Conservation (phyloP, 805 yeast genomes). For the Candida ipomoeae region DNA sequence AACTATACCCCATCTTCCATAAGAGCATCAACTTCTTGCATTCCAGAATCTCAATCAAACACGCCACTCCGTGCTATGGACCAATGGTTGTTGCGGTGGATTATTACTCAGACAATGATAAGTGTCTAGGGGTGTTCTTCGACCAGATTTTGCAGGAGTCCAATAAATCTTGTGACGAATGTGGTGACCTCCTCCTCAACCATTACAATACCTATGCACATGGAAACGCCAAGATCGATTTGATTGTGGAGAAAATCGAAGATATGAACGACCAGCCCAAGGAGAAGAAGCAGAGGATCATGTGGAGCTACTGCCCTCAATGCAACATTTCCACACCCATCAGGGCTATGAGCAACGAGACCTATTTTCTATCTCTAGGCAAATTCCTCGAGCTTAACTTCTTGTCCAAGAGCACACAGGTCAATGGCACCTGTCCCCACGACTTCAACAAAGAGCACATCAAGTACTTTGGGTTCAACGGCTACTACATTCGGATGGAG, state of each 20-base stretch:
- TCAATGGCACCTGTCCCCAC: slow-evolving; percentile 61
- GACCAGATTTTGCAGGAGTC: slow-evolving; percentile 76
- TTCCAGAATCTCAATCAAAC: slow-evolving; percentile 76
- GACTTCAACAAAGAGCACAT: slow-evolving; percentile 79
- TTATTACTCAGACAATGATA: slow-evolving; percentile 86
- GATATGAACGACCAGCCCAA: slow-evolving; percentile 19
- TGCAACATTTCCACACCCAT: slow-evolving; percentile 77
- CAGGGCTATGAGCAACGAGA: slow-evolving; percentile 74
- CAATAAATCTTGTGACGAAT: slow-evolving; percentile 66
- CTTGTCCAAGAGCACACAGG: slow-evolving; percentile 47
- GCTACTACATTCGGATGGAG: slow-evolving; percentile 73
- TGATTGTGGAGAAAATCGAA: slow-evolving; percentile 56
- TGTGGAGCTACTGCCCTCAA: slow-evolving; percentile 88
- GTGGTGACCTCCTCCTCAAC: slow-evolving; percentile 64
- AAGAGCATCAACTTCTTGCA: slow-evolving; percentile 75
- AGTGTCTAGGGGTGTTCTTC: slow-evolving; percentile 82
- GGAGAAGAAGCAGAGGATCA: slow-evolving; percentile 54
- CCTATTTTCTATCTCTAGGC: slow-evolving; percentile 91
- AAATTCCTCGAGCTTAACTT: slow-evolving; percentile 84
- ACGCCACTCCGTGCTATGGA: slow-evolving; percentile 89
- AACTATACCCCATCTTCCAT: slow-evolving; percentile 50
- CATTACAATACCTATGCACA: slow-evolving; percentile 88
- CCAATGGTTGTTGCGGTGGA: slow-evolving; percentile 84
- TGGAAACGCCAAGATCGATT: slow-evolving; percentile 78
- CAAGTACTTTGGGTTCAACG: slow-evolving; percentile 78